Conservation (phyloP, 331 rosid species). For the Quercus phellos region DNA sequence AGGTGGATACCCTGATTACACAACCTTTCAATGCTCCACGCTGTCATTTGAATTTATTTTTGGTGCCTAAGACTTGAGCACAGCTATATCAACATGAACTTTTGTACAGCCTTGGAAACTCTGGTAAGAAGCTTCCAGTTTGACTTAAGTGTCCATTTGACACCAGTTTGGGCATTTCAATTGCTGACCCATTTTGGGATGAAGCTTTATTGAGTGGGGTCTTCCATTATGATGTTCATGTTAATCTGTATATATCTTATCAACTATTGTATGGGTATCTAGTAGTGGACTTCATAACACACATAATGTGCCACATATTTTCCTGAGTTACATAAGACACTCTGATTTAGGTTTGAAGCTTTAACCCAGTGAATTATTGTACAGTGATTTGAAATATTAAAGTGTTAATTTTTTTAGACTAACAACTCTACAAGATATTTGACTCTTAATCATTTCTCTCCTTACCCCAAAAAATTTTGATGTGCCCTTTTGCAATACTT, state of each 20-base stretch:
- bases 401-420: not conserved
- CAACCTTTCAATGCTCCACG: not conserved
- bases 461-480: not conserved
- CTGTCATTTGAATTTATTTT: not conserved
- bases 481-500: not conserved
- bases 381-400: not conserved
- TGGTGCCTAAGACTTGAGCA: not conserved
- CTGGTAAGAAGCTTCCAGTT: not conserved
- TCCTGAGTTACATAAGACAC: not conserved
- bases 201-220: not conserved
- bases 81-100: not conserved
- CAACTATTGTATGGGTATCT: not conserved
- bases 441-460: not conserved
- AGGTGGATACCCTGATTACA: not conserved
- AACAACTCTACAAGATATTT: not conserved
- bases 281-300: not conserved
- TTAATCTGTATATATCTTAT: not conserved
- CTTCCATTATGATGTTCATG: not conserved
- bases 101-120: not conserved
- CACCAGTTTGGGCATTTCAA: not conserved
- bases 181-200: not conserved
- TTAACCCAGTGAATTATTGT: not conserved
- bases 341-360: not conserved
- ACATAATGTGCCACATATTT: not conserved
- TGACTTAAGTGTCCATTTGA: not conserved